Conservation (phyloP, 192 early-diverging fungal species). For the Gaertneriomyces semiglobifer region DNA sequence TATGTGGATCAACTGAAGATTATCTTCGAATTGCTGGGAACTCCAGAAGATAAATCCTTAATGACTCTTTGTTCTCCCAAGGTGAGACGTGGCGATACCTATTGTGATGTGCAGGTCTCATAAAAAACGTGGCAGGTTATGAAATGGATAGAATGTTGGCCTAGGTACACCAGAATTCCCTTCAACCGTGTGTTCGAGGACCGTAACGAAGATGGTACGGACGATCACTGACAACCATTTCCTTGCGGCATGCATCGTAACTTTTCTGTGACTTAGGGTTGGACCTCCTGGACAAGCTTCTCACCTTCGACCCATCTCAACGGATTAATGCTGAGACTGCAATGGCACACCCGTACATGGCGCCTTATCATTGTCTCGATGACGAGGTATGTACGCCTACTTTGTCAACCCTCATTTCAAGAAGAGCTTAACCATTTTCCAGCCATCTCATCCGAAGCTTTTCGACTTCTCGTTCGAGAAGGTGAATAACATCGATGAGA, state of each 20-base stretch:
- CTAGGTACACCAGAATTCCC: conserved; percentile 80
- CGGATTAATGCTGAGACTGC: conserved; percentile 91
- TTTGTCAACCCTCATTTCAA: conserved; percentile 54
- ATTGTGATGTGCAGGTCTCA: too few relatives aligned
- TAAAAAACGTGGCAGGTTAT: conserved; percentile 56
- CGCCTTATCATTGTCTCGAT: conserved; percentile 68
- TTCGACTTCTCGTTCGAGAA: conserved; percentile 57
- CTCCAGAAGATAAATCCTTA: conserved; percentile 86
- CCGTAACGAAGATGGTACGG: conserved; percentile 67
- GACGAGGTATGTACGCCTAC: conserved; percentile 58
- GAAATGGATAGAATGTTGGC: conserved; percentile 85
- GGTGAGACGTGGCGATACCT: conserved; percentile 26
- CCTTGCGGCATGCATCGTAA: neutral
- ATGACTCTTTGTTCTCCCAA: conserved; percentile 46
- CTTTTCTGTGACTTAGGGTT: conserved; percentile 23
- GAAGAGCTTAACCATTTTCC: conserved; percentile 30
- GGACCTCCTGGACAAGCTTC: conserved; percentile 81
- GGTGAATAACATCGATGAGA: conserved; percentile 50
- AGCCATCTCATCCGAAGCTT: conserved; percentile 42
- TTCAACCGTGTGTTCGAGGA: conserved; percentile 80
- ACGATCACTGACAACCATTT: neutral
- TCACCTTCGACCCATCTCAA: conserved; percentile 80
- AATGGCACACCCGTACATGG: conserved; percentile 85
- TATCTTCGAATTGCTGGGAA: conserved; percentile 94
- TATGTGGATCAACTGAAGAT: conserved; percentile 88